Conservation (phyloP, 139 green algal genomes). For the Chlorella sp. region DNA sequence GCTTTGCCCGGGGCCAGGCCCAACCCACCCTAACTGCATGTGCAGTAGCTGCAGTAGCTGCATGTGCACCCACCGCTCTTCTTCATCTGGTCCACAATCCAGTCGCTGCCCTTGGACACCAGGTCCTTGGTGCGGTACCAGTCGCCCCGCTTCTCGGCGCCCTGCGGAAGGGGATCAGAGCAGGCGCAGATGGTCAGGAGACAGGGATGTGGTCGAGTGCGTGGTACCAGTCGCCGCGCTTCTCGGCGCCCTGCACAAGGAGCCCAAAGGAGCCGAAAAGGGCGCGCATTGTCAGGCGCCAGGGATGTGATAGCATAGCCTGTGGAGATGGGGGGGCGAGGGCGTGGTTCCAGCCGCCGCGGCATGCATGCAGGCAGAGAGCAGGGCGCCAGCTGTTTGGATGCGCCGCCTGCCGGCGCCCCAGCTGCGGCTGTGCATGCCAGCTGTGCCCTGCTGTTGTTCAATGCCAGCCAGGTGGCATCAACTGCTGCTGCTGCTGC, state of each 20-base stretch:
- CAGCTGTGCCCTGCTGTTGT: too few relatives aligned
- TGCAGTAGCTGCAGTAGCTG: too few relatives aligned
- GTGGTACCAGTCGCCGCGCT: background rate
- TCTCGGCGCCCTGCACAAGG: slow-evolving; percentile 64
- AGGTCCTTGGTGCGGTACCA: slow-evolving; percentile 94
- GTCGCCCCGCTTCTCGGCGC: slow-evolving; percentile 80
- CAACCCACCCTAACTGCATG: too few relatives aligned
- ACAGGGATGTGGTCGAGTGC: background rate
- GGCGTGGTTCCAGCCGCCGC: background rate
- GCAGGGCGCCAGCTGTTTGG: too few relatives aligned
- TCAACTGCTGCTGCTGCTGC: too few relatives aligned
- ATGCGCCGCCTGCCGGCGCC: too few relatives aligned
- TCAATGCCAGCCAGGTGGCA: too few relatives aligned
- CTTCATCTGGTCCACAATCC: slow-evolving; percentile 99
- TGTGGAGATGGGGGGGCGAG: too few relatives aligned
- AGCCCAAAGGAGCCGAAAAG: background rate
- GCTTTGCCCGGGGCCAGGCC: too few relatives aligned
- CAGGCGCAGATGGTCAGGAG: background rate
- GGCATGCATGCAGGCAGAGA: too few relatives aligned
- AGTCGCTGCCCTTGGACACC: slow-evolving; percentile 85
- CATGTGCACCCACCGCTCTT: slow-evolving; percentile 72
- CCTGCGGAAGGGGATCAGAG: slow-evolving; percentile 33
- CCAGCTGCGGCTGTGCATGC: too few relatives aligned
- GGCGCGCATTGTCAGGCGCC: background rate
- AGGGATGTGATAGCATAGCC: background rate